Percentiles rank a stretch among this genome's conserved stretches.
phyloP scores from a whole-genome alignment of 805 yeast genomes.

The Candida anglica region DNA sequence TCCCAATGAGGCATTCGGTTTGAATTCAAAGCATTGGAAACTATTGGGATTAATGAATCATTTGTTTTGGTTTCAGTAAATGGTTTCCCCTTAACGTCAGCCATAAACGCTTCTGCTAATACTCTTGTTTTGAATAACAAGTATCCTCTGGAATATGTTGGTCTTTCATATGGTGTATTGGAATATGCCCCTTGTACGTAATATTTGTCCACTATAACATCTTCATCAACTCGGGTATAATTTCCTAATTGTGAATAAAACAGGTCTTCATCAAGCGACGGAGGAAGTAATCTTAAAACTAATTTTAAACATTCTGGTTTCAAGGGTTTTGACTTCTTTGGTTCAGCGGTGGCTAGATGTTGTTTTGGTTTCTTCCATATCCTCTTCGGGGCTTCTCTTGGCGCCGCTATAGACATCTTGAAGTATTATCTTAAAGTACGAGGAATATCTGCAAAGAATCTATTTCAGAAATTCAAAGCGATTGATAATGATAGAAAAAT shows the following conservation, averaged over 20 bases:
- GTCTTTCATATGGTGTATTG: constrained; percentile 34
- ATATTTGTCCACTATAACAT: constrained; percentile 19
- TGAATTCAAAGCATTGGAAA: constrained; percentile 28
- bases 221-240: constrained; percentile 10
- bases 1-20: constrained; percentile 19
- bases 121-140: constrained; percentile 26
- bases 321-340: too few relatives aligned
- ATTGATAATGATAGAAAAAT: too few relatives aligned
- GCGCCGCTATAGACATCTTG: too few relatives aligned
- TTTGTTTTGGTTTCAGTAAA: constrained; percentile 15
- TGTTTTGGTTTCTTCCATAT: too few relatives aligned
- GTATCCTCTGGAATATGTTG: constrained; percentile 40
- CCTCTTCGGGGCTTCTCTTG: too few relatives aligned
- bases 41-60: constrained; percentile 27
- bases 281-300: constrained; percentile 42
- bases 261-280: constrained; percentile 23
- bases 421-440: too few relatives aligned
- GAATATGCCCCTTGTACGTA: constrained; percentile 41
- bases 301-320: constrained; percentile 27
- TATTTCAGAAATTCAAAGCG: too few relatives aligned
- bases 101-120: constrained; percentile 22
- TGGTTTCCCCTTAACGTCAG: constrained; percentile 16
- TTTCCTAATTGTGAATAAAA: constrained; percentile 18
- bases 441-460: too few relatives aligned
- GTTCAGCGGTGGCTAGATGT: too few relatives aligned